Conservation (phyloP, 331 rosid species). For the Pyrus hybrid region DNA sequence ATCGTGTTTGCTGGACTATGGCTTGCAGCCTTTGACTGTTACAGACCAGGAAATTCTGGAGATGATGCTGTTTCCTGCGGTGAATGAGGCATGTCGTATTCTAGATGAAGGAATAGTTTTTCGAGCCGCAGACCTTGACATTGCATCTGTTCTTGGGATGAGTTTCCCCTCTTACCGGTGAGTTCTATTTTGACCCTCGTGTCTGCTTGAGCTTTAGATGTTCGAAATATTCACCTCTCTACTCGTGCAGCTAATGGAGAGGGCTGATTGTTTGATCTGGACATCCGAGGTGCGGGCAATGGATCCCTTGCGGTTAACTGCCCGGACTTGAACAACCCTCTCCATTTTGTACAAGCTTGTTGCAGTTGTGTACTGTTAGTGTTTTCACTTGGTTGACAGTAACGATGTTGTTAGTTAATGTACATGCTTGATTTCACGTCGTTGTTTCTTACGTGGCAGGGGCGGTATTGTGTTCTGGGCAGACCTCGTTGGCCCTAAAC, state of each 20-base stretch:
- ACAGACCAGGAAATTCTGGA: slow-evolving; percentile 85
- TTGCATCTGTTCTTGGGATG: slow-evolving; percentile 97
- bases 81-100: slow-evolving; percentile 92
- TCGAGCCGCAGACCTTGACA: slow-evolving; percentile 85
- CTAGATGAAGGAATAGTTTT: slow-evolving; percentile 73
- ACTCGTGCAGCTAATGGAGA: not conserved
- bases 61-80: slow-evolving; percentile 89
- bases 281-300: too few species aligned
- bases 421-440: too few species aligned
- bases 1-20: not conserved
- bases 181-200: not conserved
- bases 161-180: slow-evolving; percentile 89
- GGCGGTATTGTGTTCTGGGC: slow-evolving; percentile 96
- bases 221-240: not conserved
- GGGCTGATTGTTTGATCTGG: too few species aligned
- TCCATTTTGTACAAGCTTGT: too few species aligned
- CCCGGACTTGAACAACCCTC: too few species aligned
- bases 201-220: not conserved
- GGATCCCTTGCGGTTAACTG: too few species aligned
- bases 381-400: not conserved
- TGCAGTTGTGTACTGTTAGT: too few species aligned
- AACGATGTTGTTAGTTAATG: too few species aligned
- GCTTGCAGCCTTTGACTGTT: slow-evolving; percentile 61
- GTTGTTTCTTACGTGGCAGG: slow-evolving; percentile 31
- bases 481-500: slow-evolving; percentile 73